A percentile compares a stretch with the other conserved stretches of the same genome.
Evolutionary conservation across 1,139 yeast genomes (phyloP).

Genomic region (Debaryomyces sp.): DNA sequence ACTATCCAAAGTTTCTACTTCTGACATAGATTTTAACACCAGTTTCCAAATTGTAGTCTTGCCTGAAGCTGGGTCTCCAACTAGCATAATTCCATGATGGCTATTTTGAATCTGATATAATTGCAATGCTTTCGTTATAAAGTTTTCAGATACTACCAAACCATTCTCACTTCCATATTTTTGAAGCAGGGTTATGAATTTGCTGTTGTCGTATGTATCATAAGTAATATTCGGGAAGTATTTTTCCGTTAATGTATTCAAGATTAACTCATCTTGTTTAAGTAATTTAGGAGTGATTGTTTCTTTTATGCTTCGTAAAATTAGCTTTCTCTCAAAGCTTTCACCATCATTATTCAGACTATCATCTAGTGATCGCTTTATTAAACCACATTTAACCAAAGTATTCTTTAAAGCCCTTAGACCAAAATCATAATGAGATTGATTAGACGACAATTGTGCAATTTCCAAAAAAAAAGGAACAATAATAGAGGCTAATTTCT

Average conservation of each 20-base stretch:
- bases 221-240: slow-evolving; percentile 25
- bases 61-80: slow-evolving; percentile 79
- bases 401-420: slow-evolving; percentile 75
- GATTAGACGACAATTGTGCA: slow-evolving; percentile 43
- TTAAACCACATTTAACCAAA: slow-evolving; percentile 58
- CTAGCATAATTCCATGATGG: slow-evolving; percentile 81
- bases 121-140: slow-evolving; percentile 64
- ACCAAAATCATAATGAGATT: slow-evolving; percentile 89
- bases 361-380: slow-evolving; percentile 31
- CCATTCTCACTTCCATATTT: slow-evolving; percentile 22
- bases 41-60: slow-evolving; percentile 62
- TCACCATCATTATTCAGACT: slow-evolving; percentile 8
- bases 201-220: slow-evolving; percentile 17
- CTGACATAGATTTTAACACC: slow-evolving; percentile 48
- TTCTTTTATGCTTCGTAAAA: slow-evolving; percentile 58
- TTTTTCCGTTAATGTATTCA: slow-evolving; percentile 31
- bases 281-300: slow-evolving; percentile 69
- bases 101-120: slow-evolving; percentile 62
- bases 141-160: slow-evolving; percentile 32
- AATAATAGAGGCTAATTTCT: slow-evolving; percentile 46
- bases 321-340: slow-evolving; percentile 38
- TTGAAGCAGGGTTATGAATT: slow-evolving; percentile 19
- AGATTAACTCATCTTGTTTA: slow-evolving; percentile 47
- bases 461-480: slow-evolving; percentile 61
- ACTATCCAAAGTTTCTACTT: slow-evolving; percentile 37